phyloP scores from a whole-genome alignment of 306 rosid species.

The Begonia peltatifolia region DNA sequence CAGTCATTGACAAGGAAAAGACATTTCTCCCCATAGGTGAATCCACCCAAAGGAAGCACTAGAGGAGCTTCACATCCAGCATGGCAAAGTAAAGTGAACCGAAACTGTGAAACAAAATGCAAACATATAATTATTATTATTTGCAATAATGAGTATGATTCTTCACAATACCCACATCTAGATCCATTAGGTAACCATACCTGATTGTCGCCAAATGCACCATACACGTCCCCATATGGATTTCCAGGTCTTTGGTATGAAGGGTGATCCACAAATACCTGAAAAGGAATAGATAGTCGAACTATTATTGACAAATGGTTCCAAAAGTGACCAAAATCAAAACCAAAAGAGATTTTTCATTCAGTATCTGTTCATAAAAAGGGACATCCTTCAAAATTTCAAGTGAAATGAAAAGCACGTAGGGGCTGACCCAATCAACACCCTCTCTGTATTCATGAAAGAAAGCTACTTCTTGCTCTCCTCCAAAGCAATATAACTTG shows the following conservation, averaged over 20 bases:
- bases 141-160: slow-evolving; percentile 3
- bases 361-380: neutral
- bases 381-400: neutral
- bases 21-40: slow-evolving; percentile 59
- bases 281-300: slow-evolving; percentile 10
- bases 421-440: slow-evolving; percentile 66
- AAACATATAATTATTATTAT: slow-evolving; percentile 28
- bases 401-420: neutral
- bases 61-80: slow-evolving; percentile 95
- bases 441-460: slow-evolving; percentile 59
- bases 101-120: slow-evolving; percentile 66
- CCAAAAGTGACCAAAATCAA: neutral
- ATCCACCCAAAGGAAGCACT: slow-evolving; percentile 83
- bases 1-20: slow-evolving; percentile 75
- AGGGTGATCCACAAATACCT: slow-evolving; percentile 84
- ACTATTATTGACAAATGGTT: slow-evolving; percentile 2
- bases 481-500: slow-evolving; percentile 44
- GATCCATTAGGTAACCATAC: slow-evolving; percentile 16
- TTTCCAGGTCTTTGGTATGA: slow-evolving; percentile 74
- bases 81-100: slow-evolving; percentile 89
- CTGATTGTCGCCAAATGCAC: slow-evolving; percentile 82
- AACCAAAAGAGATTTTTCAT: neutral
- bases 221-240: slow-evolving; percentile 63
- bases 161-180: slow-evolving; percentile 4
- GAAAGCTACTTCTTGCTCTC: slow-evolving; percentile 57